Base-by-base conservation (phyloP, 352 stramenopile species). In the Phytopythium sindhum region DNA sequence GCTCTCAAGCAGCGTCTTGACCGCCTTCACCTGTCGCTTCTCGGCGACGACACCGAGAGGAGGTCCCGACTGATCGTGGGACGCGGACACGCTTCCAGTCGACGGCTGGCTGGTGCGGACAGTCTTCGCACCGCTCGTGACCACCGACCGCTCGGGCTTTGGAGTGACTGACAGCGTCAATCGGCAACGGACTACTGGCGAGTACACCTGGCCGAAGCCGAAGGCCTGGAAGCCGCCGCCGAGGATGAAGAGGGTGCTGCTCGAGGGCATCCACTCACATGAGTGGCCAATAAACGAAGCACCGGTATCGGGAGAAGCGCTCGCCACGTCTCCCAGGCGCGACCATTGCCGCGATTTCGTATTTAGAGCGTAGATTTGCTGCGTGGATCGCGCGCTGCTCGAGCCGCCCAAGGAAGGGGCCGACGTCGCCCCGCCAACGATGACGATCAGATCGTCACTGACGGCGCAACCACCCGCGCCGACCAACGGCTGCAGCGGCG, bases 221-320 rank as follows among this genome's bases (percentile, higher is more conserved):
- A 93, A 96, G 52, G 80, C 89, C 66, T 96, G 87, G 58, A 90
- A 92, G 7, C 87, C 85, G 50, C 87, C 87, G 0, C 87, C 87
- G 15, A 93, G 59, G 48, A 92, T 61, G 56, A 81, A 84, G 42
- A 80, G 64, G 19, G 65, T 78, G 47, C 57, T 70, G 62, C 50
- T 75, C n/a, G 45, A 69, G 31, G 68, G 60, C 52, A 90, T 63
- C 82, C 82, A 93, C 19, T 70, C 74, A 31, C 65, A 74, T 11
- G 74, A 88, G 53, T 85, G 76, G 15, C 86, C 76, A 15, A 84
- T 77, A 24, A 90, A 84, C 23, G 80, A 73, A 28, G 78, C 77
- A 45, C 75, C 78, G 31, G 59, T 39, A 10, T 41, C 33, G 6
- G 54, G 1, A n/a, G 35, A 47, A 31, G 35, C 8, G 51, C 84